Base-by-base conservation (phyloP, 768 basidiomycete species). In the Tulasnella sp. region DNA sequence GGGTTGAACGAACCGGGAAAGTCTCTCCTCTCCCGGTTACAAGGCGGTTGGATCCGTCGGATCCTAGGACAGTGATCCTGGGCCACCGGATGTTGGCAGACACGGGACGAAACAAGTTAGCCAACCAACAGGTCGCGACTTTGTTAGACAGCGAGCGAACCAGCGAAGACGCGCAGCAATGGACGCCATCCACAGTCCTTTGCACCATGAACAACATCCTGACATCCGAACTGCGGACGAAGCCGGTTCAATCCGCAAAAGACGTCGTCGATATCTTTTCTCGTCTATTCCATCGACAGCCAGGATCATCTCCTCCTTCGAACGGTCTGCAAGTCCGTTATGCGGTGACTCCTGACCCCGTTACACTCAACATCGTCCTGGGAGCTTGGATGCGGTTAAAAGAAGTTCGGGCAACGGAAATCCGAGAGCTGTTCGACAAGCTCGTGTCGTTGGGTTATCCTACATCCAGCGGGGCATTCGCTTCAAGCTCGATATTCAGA, bases 281-380 rank as follows among this genome's bases (percentile, higher is more conserved):
- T 19, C 44, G 73, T 38, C 73, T 40, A 21, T 74, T 74, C 73
- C 73, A 14, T 18, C 39, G 8, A 24, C 62, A 6, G 34, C 16
- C 73, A 12, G 19, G 14, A 38, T 2, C 86, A 80, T 81, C 88
- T 24, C 77, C 86, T 68, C 14, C n/a, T 14, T 27, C 83, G 83
- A 6, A 84, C 87, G 40, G 86, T 90, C 76, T 83, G 86, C 46
- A 80, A 85, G 18, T 87, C 94, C 40, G 83, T 86, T 68, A 80
- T 78, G 74, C 72, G 82, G 84, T 94, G 83, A 83, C 83, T 16
- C 89, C 91, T 12, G 93, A 95, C 83, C 87, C 91, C 14, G 86
- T 92, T 52, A 94, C 94, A 6, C 85, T 89, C 78, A 94, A 95
- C 82, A 89, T 94, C 72, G 75, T 94, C 68, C 80, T 93, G 80